Evolutionary conservation across 139 green algal genomes (phyloP), one percentile per base, ranked within the genome.

Genomic region (Desmodesmus armatus): DNA sequence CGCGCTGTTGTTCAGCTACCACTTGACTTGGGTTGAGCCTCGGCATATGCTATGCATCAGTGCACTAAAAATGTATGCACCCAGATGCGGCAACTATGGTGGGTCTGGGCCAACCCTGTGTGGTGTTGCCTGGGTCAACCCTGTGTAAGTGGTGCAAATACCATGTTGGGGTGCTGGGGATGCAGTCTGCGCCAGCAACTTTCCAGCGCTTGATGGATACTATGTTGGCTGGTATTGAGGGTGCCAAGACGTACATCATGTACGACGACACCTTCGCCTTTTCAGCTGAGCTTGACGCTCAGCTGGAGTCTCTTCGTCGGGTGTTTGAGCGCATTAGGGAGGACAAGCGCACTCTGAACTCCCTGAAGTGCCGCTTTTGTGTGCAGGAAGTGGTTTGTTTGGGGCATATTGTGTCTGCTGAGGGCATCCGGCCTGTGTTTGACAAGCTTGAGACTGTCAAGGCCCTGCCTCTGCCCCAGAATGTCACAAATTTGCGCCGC

Each of bases 201-300:
- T 88, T 85, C 51, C 84, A 88, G 49, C 35, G 84, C 23, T 27
- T 88, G n/a, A 88, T 88, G 84, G 33, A 80, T 67, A 29, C 78
- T 17, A 40, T 84, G 55, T 44, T 85, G 47, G 17, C 11, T 51
- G 51, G 23, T 40, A 44, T 80, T 27, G 11, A 63, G 58, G 77
- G 76, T 55, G 43, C 71, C 6, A 71, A n/a, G 17, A 71, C 72
- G 19, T 88, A 88, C 25, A 58, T 88, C 6, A n/a, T n/a, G n/a
- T n/a, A n/a, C n/a, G 76, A 88, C 70, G 75, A 88, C 58, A 83
- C 72, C 23, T 78, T 76, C 51, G 41, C 69, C 5, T 88, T 85
- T 44, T 75, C 63, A 17, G 27, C 37, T 6, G 62, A 23, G 17
- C 82, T 79, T 79, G 63, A 79, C 23, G 41, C 81, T 0, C 84